A percentile compares a stretch with the other conserved stretches of the same genome.
Evolutionary conservation across 2,329 filamentous ascomycete species (phyloP).

Genomic region (Hypomyces perniciosus): DNA sequence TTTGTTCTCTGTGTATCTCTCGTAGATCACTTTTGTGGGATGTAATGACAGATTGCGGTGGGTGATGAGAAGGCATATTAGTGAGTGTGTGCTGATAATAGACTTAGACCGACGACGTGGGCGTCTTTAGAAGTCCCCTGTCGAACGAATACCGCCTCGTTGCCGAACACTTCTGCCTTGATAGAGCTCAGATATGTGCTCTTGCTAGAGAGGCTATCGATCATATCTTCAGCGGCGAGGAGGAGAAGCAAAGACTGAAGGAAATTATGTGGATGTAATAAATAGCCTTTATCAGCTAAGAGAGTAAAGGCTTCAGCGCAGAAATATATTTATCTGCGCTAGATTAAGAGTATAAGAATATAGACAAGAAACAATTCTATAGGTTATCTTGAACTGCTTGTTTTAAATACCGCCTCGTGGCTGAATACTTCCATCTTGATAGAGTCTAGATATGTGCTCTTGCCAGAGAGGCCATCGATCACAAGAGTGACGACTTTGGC

Average conservation of each 20-base stretch:
- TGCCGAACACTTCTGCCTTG: conserved; percentile 61
- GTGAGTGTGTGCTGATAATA: too few species aligned
- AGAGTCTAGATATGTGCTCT: conserved; percentile 43
- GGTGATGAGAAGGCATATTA: not conserved
- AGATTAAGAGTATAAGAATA: not conserved
- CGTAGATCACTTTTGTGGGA: too few species aligned
- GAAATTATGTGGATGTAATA: conserved; percentile 40
- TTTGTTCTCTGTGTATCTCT: not conserved
- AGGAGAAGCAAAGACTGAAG: conserved; percentile 53
- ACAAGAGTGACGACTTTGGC: conserved; percentile 65
- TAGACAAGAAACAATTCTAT: not conserved
- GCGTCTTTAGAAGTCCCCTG: conserved; percentile 69
- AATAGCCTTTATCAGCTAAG: not conserved
- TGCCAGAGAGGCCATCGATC: conserved; percentile 54
- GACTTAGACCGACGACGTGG: conserved; percentile 71
- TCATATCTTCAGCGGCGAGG: conserved; percentile 59
- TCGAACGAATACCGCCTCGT: conserved; percentile 74
- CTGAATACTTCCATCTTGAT: conserved; percentile 59
- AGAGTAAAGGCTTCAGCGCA: conserved; percentile 42
- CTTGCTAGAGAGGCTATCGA: conserved; percentile 58
- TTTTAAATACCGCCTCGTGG: conserved; percentile 65
- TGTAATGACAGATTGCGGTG: not conserved
- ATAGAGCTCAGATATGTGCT: conserved; percentile 37
- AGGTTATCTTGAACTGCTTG: not conserved
- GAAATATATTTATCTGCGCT: not conserved